Evolutionary conservation across 2,329 filamentous ascomycete species (phyloP), one percentile per base, ranked within the genome.

Genomic region (Ascochyta fabae): DNA sequence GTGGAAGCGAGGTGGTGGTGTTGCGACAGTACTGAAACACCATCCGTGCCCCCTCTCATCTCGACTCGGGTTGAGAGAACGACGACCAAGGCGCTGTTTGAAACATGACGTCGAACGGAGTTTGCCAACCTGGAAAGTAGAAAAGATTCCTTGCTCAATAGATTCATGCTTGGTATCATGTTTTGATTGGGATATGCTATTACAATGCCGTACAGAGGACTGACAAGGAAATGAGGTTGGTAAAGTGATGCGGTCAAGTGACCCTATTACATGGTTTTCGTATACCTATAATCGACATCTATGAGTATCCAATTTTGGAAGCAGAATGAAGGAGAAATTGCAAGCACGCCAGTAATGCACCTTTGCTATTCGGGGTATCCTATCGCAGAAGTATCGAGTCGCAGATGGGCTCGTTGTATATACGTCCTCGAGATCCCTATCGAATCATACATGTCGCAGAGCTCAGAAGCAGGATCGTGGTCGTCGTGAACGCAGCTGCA

Each of bases 21-120:
- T 51, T 72, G 69, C 64, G 68, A 73, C 70, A 48, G 48, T 56
- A 36, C 58, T 73, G 70, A 70, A 70, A 70, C 68, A 42, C 34
- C 31, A 54, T 4, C 19, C 16, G 22, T 39, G 36, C 3, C 10
- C 41, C 53, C 36, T 31, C 38, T 39, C 24, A 24, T 42, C 23
- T 27, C 22, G 26, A 26, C 34, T 9, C n/a, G 45, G 4, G 33
- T 12, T 9, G 3, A 24, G 29, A 5, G 51, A 44, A 38, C 34
- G 29, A 35, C 45, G 10, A 16, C 31, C 38, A 43, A 15, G 24
- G 13, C 26, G 10, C 7, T 27, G 49, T 29, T 52, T 47, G 43
- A 53, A 46, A 53, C 49, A 47, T 47, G 47, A 50, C 36, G 46
- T 34, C 26, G 27, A 7, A 13, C 5, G 22, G 34, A 15, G 24